Conservation (phyloP, 1,284 basidiomycete species). For the Ceratobasidium sp. region DNA sequence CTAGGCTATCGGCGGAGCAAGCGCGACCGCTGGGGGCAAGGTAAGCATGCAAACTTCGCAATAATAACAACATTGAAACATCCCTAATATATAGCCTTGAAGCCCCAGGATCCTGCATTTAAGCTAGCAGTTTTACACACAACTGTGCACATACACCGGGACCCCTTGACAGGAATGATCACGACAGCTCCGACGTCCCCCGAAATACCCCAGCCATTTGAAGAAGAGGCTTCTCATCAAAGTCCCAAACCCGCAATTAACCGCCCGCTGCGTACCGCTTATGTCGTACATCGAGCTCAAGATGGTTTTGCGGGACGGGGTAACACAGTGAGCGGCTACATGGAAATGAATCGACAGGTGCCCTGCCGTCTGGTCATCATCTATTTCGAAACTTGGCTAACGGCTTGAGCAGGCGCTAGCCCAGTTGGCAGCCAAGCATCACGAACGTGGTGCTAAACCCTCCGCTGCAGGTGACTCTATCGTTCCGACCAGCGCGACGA, state of each 20-base stretch:
- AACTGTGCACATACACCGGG: conserved; percentile 19
- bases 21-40: conserved; percentile 6
- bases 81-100: neutral
- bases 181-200: conserved; percentile 15
- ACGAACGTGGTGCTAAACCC: conserved; percentile 15
- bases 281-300: conserved; percentile 58
- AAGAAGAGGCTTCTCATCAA: conserved; percentile 16
- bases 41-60: neutral
- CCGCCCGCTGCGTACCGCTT: conserved; percentile 20
- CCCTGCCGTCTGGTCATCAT: neutral
- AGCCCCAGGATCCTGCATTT: conserved; percentile 19
- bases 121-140: conserved; percentile 24
- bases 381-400: neutral
- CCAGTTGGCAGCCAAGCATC: conserved; percentile 3
- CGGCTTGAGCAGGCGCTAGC: conserved; percentile 8
- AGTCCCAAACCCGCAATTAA: neutral
- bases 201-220: conserved; percentile 13
- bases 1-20: conserved; percentile 63
- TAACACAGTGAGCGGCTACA: conserved; percentile 82
- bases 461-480: conserved; percentile 66
- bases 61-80: neutral
- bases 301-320: conserved; percentile 74
- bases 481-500: conserved; percentile 78
- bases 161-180: conserved; percentile 24
- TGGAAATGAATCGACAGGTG: conserved; percentile 84